Conservation (phyloP, 2,329 filamentous ascomycete genomes). For the Boeremia exigua region DNA sequence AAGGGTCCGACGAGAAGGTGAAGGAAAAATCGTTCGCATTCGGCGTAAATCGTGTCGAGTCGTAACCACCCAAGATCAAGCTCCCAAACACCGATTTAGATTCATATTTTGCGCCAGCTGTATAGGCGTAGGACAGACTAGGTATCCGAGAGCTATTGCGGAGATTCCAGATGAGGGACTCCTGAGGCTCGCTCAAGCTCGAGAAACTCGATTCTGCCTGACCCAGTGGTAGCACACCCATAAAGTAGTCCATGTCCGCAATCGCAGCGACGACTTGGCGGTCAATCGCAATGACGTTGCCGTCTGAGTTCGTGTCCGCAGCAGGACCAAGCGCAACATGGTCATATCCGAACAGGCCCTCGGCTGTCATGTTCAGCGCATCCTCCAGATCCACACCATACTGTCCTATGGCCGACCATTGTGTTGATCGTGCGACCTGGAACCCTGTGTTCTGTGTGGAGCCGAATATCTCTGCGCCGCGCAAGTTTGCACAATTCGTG, state of each 20-base stretch:
- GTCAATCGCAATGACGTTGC: conserved; percentile 22
- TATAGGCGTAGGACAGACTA: conserved; percentile 45
- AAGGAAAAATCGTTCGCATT: conserved; percentile 40
- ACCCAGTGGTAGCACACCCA: conserved; percentile 41
- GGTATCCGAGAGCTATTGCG: conserved; percentile 40
- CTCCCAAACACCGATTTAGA: conserved; percentile 43
- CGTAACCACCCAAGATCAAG: conserved; percentile 52
- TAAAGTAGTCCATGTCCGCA: conserved; percentile 37
- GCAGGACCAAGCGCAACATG: conserved; percentile 35
- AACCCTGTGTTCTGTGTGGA: conserved; percentile 42
- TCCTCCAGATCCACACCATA: conserved; percentile 41
- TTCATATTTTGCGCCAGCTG: conserved; percentile 45
- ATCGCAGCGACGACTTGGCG: conserved; percentile 40
- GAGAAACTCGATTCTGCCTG: conserved; percentile 39
- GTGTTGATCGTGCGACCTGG: conserved; percentile 34
- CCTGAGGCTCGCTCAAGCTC: conserved; percentile 32
- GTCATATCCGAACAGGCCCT: conserved; percentile 44
- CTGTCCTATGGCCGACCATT: conserved; percentile 44
- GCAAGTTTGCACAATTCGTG: conserved; percentile 35
- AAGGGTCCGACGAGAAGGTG: conserved; percentile 41
- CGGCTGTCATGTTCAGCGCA: conserved; percentile 33
- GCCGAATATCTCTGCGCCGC: conserved; percentile 40
- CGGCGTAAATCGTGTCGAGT: conserved; percentile 45
- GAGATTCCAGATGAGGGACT: conserved; percentile 38
- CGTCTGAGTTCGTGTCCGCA: conserved; percentile 21